Conservation (phyloP, 306 rosid genomes). For the Quercus variabilis region DNA sequence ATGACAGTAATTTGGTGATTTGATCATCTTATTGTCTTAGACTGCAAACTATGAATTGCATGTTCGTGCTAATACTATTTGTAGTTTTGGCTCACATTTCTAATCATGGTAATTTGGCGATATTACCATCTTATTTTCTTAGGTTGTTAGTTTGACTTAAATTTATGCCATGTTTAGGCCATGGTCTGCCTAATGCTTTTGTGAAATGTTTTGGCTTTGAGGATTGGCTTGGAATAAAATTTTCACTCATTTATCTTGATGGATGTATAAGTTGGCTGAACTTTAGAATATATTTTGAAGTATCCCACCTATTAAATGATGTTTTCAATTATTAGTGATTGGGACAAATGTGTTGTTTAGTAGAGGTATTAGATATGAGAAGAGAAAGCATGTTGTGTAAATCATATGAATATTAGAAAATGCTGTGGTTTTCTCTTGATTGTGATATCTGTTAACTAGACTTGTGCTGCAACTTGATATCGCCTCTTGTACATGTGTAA, state of each 20-base stretch:
- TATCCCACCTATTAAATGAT: neutral
- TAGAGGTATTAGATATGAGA: neutral
- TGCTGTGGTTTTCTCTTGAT: neutral
- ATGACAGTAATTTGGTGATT: neutral
- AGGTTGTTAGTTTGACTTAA: neutral
- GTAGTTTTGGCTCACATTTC: neutral
- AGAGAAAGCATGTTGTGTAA: neutral
- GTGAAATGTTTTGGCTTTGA: neutral
- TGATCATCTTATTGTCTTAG: neutral
- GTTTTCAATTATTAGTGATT: neutral
- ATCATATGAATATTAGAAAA: neutral
- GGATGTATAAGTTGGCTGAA: neutral
- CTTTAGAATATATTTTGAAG: neutral
- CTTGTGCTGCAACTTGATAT: slow-evolving; percentile 5
- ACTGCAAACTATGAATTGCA: neutral
- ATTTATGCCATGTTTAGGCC: neutral
- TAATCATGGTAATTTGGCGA: neutral
- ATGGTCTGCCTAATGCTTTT: neutral
- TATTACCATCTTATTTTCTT: neutral
- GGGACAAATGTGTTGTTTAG: neutral
- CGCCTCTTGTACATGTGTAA: slow-evolving; percentile 16
- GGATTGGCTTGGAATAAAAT: neutral
- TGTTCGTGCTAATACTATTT: neutral
- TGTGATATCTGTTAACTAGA: neutral
- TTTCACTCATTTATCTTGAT: neutral